Base-by-base conservation (phyloP, 139 green algal species). In the Spirogloea muscicola region DNA sequence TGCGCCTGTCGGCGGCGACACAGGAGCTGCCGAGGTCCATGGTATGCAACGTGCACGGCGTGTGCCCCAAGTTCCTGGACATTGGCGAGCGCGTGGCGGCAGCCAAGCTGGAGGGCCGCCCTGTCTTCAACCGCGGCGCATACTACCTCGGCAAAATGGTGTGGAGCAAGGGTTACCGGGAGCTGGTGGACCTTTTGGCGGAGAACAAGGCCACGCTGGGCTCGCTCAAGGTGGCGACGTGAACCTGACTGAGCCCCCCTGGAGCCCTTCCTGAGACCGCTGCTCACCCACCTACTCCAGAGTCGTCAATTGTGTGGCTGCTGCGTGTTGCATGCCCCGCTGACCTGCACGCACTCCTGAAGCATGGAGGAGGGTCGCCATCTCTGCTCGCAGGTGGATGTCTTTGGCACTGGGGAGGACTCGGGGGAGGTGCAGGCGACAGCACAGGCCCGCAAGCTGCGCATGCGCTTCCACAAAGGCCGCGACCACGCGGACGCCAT, bases 91-190 rank as follows among this genome's bases (percentile, higher is more conserved):
- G 61, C 31, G 88, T 89, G 43, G 65, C 60, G 0, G n/a, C 21
- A 4, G 60, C 41, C 18, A 29, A 33, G 38, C 42, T 34, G 21
- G 55, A 25, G 33, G 74, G 44, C n/a, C 33, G 37, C 27, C 27
- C 27, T 63, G 73, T 79, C 5, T 89, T 89, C 68, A 59, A 84
- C 76, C 88, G 89, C 40, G 92, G 93, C 51, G 86, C 86, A 1
- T 98, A 99, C 86, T 98, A 97, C 86, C 88, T 98, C n/a, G 94
- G 94, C 69, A 95, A 96, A 82, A 89, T 86, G 40, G 80, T 99
- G 57, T 99, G 95, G 95, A 91, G 87, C 70, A 99, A 99, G 86
- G 95, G 95, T 69, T 99, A 98, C 88, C 93, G 40, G 0, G 67
- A 85, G 51, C 52, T 70, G 18, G 38, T 80, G 5, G 79, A 85